These are phyloP conservation scores for Yamagishiella unicocca DNA, from an alignment of 139 green algal species.

Conservation along the genomic window DNA sequence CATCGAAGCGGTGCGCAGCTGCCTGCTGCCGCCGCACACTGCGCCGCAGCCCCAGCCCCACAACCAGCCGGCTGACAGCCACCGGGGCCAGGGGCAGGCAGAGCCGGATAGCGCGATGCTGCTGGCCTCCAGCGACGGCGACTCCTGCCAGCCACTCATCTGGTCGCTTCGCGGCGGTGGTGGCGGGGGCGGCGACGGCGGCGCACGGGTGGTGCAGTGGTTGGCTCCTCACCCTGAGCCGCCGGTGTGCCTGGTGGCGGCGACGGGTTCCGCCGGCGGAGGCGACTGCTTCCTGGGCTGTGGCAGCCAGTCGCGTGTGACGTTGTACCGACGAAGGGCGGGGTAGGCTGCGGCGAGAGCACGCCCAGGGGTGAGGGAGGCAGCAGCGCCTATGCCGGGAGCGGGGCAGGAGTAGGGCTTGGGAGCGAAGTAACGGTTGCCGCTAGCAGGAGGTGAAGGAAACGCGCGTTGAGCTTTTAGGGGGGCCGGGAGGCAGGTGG, in stretches of 20 bases:
- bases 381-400: background rate
- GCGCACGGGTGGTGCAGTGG: background rate
- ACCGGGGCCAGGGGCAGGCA: background rate
- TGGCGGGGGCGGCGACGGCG: background rate
- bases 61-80: background rate
- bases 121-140: conserved; percentile 17
- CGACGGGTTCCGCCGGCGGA: background rate
- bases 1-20: conserved; percentile 1
- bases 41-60: background rate
- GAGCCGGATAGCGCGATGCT: background rate
- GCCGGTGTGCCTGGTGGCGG: background rate
- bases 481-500: too few relatives aligned
- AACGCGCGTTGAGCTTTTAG: too few relatives aligned
- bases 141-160: background rate
- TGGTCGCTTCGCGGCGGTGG: background rate
- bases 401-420: too few relatives aligned
- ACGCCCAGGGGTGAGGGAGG: background rate
- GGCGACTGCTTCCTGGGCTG: background rate
- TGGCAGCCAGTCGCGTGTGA: background rate
- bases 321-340: background rate
- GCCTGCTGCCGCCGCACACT: background rate
- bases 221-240: conserved; percentile 2
- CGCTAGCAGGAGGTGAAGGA: too few relatives aligned
- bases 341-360: background rate
- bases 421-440: too few relatives aligned